Evolutionary conservation across 2,329 filamentous ascomycete genomes (phyloP), one percentile per base, ranked within the genome.

Genomic region (Fusarium sp.): DNA sequence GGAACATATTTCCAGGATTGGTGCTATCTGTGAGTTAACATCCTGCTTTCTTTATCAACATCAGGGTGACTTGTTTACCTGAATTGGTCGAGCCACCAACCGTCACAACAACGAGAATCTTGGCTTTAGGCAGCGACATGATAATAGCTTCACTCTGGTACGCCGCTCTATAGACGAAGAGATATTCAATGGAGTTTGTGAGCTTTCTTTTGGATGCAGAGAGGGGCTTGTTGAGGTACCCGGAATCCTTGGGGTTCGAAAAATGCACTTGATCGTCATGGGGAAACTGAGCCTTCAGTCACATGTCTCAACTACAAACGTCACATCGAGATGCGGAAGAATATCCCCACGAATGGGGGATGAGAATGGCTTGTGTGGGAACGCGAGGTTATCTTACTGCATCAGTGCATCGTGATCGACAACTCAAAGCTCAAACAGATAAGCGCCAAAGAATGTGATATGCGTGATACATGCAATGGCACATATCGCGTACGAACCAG

Each of bases 1-100:
- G 15, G 59, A 56, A 26, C 59, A 62, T 56, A 62, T 56, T 14
- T 56, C 59, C 7, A 62, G 41, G 5, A 62, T 62, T 10, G 59
- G 50, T 3, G 59, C 50, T 62, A 15, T 22, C 12, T 12, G 14
- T 7, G 6, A 6, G 9, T 56, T 32, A 62, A 14, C 6, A 14
- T 38, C 5, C 14, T 7, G 8, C 7, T 2, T 28, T 28, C 8
- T 14, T 9, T 15, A 10, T 30, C 8, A 30, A 30, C 15, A 9
- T 1, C 10, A 28, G 13, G n/a, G 18, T 28, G 8, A 45, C 8
- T 50, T 12, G 5, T 26, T 0, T 39, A 62, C 59, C 59, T 30
- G 50, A 56, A 26, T 62, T 62, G 1, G 59, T 62, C 7, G 50
- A 62, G 18, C 50, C 59, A 4, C 59, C 59, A 3, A 56, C 59